Percentiles rank a stretch among this genome's conserved stretches.
These are phyloP conservation scores for Setomelanomma holmii DNA, from an alignment of 2,329 filamentous ascomycete species.

Conservation along the genomic window DNA sequence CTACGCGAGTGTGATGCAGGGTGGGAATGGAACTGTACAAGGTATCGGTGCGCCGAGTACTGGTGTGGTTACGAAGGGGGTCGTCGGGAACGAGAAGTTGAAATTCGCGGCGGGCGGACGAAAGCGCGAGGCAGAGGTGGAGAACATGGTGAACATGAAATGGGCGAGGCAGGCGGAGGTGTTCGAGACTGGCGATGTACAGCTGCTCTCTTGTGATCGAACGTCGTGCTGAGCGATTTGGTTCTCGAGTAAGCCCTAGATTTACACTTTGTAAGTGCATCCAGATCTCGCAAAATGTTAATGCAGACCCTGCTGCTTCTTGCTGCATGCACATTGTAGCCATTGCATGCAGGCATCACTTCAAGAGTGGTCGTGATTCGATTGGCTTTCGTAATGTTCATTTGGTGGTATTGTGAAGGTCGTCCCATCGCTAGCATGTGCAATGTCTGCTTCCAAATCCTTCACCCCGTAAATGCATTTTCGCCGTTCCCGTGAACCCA, in stretches of 20 bases:
- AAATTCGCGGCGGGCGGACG: conserved; percentile 42
- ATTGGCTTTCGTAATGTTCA: conserved; percentile 39
- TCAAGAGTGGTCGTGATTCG: no score
- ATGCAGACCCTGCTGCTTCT: no score
- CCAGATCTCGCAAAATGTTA: not conserved
- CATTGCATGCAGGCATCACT: not conserved
- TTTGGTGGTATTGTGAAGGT: conserved; percentile 45
- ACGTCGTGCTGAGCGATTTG: conserved; percentile 24
- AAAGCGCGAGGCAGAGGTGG: conserved; percentile 29
- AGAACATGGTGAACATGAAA: conserved; percentile 37
- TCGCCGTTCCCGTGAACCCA: conserved; percentile 49
- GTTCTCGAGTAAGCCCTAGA: not conserved
- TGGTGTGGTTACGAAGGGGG: conserved; percentile 58
- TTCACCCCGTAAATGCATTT: conserved; percentile 50
- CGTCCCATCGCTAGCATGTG: conserved; percentile 45
- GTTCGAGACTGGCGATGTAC: conserved; percentile 27
- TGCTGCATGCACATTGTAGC: not conserved
- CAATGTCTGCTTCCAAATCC: conserved; percentile 45
- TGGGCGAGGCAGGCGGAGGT: conserved; percentile 34
- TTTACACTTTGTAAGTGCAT: not conserved
- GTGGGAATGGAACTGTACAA: conserved; percentile 58
- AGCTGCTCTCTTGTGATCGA: conserved; percentile 31
- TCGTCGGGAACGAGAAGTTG: conserved; percentile 59
- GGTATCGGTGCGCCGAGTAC: conserved; percentile 53
- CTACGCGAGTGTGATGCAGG: conserved; percentile 62